Evolutionary conservation across 208 protist species (phyloP).

Genomic region (Blechomonas ayalai): DNA sequence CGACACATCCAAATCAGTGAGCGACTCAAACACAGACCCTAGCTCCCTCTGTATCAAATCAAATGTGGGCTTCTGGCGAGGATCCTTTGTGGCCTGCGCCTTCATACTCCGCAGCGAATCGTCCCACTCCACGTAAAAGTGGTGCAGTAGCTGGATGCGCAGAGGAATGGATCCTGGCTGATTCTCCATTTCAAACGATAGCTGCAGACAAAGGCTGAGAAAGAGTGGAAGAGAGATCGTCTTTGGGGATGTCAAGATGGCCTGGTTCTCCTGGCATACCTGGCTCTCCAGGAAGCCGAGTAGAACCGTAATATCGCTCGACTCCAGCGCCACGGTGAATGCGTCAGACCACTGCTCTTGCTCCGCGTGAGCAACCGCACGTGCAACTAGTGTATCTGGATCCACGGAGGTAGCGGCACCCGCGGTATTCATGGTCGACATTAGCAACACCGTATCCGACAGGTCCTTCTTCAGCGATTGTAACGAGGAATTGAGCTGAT

Average conservation of each 20-base stretch:
- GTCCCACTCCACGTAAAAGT: constrained; percentile 87
- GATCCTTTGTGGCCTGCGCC: constrained; percentile 28
- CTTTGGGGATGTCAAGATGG: constrained; percentile 43
- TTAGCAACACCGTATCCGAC: constrained; percentile 26
- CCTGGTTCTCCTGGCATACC: constrained; percentile 55
- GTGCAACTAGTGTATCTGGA: constrained; percentile 54
- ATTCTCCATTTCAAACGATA: constrained; percentile 59
- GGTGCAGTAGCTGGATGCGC: constrained; percentile 57
- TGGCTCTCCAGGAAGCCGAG: constrained; percentile 72
- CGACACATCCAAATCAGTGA: constrained; percentile 35
- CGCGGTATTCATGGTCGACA: constrained; percentile 19
- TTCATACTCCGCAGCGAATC: constrained; percentile 68
- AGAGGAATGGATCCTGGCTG: constrained; percentile 47
- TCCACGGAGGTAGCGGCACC: constrained; percentile 21
- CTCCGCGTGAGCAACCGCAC: constrained; percentile 49
- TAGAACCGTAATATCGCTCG: constrained; percentile 69
- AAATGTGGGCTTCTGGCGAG: constrained; percentile 24
- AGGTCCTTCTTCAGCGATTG: constrained; percentile 37
- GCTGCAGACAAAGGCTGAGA: constrained; percentile 77
- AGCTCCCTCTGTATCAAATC: constrained; percentile 60
- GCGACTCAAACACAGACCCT: constrained; percentile 31
- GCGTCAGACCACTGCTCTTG: constrained; percentile 59
- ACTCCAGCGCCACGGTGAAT: constrained; percentile 55
- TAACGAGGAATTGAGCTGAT: constrained; percentile 28
- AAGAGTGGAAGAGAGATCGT: constrained; percentile 65